These are phyloP conservation scores for Calonectria pseudoturangicola DNA, from an alignment of 2,329 filamentous ascomycete genomes.

Conservation along the genomic window DNA sequence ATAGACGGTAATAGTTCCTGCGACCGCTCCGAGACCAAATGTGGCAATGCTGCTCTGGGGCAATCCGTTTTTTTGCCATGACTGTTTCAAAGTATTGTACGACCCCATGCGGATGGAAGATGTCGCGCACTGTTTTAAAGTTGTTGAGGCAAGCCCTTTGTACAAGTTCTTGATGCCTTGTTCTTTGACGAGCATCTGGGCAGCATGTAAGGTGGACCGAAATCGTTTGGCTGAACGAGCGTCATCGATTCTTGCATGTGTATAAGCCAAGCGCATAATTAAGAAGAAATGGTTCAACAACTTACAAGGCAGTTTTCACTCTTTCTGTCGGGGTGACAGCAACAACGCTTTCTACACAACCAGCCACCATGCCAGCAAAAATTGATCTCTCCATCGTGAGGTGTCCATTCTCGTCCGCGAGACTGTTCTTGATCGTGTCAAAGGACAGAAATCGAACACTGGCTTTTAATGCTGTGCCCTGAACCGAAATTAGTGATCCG, in stretches of 20 bases:
- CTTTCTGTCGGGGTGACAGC: background rate
- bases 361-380: background rate
- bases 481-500: background rate
- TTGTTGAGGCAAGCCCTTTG: constrained; percentile 1
- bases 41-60: background rate
- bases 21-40: background rate
- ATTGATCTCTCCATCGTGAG: background rate
- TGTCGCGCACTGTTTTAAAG: background rate
- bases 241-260: background rate
- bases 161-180: background rate
- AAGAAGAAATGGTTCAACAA: background rate
- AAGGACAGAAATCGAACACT: background rate
- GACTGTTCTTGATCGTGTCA: background rate
- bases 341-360: background rate
- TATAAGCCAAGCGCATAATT: background rate
- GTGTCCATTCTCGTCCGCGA: background rate
- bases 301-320: background rate
- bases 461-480: background rate
- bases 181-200: background rate
- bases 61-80: background rate
- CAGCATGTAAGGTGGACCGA: background rate
- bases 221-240: background rate
- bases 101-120: background rate
- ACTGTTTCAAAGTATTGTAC: background rate
- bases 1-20: background rate